Percentiles rank a stretch among this genome's conserved stretches.
phyloP scores from a whole-genome alignment of 331 rosid genomes.

The Acacia concinna region DNA sequence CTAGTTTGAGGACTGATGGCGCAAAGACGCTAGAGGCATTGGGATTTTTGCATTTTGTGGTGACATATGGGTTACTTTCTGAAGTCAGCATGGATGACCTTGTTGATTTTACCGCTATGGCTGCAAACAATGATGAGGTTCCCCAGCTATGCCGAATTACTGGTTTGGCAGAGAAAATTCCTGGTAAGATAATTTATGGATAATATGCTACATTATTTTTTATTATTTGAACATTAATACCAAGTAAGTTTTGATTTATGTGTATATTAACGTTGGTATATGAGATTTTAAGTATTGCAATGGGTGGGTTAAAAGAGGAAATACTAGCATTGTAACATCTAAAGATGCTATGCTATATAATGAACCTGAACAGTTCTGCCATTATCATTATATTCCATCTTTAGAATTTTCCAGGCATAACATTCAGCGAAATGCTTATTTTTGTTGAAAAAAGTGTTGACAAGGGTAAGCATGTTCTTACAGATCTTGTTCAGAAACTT shows the following conservation, averaged over 20 bases:
- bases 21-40: slow-evolving; percentile 46
- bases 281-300: background rate
- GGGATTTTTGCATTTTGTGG: slow-evolving; percentile 67
- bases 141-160: slow-evolving; percentile 47
- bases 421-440: background rate
- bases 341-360: background rate
- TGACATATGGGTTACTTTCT: slow-evolving; percentile 51
- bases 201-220: background rate
- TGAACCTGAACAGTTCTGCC: background rate
- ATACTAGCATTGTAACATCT: background rate
- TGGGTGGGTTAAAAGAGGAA: background rate
- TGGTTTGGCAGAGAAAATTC: slow-evolving; percentile 51
- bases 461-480: slow-evolving; percentile 64
- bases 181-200: slow-evolving; percentile 45
- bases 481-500: slow-evolving; percentile 77
- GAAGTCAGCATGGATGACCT: slow-evolving; percentile 54
- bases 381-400: background rate
- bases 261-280: background rate
- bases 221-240: background rate
- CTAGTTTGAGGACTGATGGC: slow-evolving; percentile 30
- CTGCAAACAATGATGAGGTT: slow-evolving; percentile 55
- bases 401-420: background rate
- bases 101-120: slow-evolving; percentile 39
- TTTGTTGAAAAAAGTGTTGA: background rate
- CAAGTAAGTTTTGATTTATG: background rate